Evolutionary conservation across 78 protist species (phyloP), one percentile per base, ranked within the genome.

Genomic region (Tieghemostelium lacteum): DNA sequence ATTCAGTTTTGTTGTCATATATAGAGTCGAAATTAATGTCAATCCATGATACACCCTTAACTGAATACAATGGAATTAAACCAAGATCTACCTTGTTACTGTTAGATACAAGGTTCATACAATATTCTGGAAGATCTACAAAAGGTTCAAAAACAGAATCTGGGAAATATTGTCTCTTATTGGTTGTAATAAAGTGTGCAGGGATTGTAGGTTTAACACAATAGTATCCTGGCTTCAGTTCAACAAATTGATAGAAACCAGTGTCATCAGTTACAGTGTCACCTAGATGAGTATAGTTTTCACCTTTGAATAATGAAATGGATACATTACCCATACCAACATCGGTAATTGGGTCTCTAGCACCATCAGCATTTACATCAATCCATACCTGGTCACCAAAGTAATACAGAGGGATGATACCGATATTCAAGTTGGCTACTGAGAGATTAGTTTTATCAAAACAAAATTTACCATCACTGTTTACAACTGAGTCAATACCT

Each of bases 321-420:
- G n/a, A 57, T 16, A 33, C 40, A 37, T 69, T 52, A n/a, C 5
- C 22, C 16, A 73, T 19, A 57, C 83, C 83, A 39, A 40, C 52
- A 73, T 73, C 64, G 20, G n/a, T 39, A n/a, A 16, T 58, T 39
- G 55, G 83, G 3, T 61, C 67, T 31, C 37, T 5, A 31, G 40
- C 37, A 36, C 71, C 54, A 58, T 73, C 62, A 63, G 37, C 60
- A 39, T 40, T 52, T 39, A 61, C 36, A 74, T 74, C 85, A 20
- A 58, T 37, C 63, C 42, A 74, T 19, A 74, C 64, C 10, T n/a
- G 19, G 0, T 33, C 10, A 74, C 85, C 85, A 24, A 74, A 14
- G 17, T 36, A 49, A 17, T 33, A 61, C 16, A 33, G 31, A 36
- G 85, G 85, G 10, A 33, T 61, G 1, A 58, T 20, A 61, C 85